phyloP scores from a whole-genome alignment of 2,329 filamentous ascomycete species.

The Trichoderma atrobrunneum region DNA sequence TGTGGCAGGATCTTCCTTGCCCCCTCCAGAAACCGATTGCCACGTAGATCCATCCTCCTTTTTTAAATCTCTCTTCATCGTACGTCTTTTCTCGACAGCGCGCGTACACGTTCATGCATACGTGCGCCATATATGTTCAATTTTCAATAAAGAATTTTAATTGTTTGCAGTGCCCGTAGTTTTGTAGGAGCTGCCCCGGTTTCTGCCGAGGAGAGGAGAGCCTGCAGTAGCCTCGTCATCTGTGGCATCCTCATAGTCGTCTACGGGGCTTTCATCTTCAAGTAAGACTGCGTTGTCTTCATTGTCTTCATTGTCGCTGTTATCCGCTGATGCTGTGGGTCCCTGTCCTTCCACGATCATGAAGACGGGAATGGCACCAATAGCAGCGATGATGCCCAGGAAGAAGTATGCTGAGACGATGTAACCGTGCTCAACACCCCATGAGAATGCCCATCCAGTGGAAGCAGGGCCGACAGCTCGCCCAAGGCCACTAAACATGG shows the following conservation, averaged over 20 bases:
- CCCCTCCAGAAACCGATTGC: not conserved
- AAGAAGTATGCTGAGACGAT: conserved; percentile 80
- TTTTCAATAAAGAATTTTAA: not conserved
- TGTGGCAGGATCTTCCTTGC: not conserved
- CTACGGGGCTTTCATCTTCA: conserved; percentile 26
- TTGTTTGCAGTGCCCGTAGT: conserved; percentile 1
- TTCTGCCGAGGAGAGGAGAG: conserved; percentile 23
- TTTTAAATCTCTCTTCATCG: not conserved
- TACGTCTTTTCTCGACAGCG: not conserved
- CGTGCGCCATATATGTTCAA: not conserved
- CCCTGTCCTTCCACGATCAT: conserved; percentile 74
- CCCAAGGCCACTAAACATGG: conserved; percentile 76
- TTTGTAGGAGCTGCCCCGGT: not conserved
- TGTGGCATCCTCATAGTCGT: conserved; percentile 23
- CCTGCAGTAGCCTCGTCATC: conserved; percentile 19
- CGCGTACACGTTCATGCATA: not conserved
- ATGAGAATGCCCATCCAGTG: conserved; percentile 69
- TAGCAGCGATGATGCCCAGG: conserved; percentile 58
- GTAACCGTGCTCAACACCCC: conserved; percentile 72
- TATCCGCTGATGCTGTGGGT: conserved; percentile 41
- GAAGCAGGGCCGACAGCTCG: conserved; percentile 75
- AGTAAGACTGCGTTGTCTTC: conserved; percentile 30
- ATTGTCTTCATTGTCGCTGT: conserved; percentile 34
- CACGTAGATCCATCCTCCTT: conserved; percentile 4
- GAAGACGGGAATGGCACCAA: conserved; percentile 70